Base-by-base conservation (phyloP, 2,329 filamentous ascomycete genomes). In the Alternaria novae-zelandiae region DNA sequence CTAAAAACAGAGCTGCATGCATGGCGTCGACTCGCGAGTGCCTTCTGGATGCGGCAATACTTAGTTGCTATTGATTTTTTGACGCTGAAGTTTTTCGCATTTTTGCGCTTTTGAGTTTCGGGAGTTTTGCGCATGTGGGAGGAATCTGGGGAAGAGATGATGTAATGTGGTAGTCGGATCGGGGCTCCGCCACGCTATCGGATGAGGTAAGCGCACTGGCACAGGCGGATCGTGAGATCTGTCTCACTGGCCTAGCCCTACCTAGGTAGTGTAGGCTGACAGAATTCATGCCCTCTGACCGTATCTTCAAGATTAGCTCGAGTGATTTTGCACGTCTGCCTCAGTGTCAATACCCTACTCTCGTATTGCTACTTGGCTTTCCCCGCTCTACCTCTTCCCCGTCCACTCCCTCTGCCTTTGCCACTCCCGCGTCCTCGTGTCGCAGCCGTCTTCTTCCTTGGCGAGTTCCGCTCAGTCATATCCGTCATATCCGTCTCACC, bases 401-500 rank as follows among this genome's bases (percentile, higher is more conserved):
- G 44, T 45, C 57, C 70, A 46, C 57, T 59, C 20, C 59, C 56
- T 56, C 62, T 55, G 17, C n/a, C 59, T 54, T 44, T 59, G 30
- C 44, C 61, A 12, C 53, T 57, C 44, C 54, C 56, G 15, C 54
- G 28, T 41, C 63, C 55, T 49, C 43, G 49, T 36, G 30, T 50
- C 15, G 36, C 47, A 30, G 17, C 15, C 36, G 36, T 43, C 15
- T 54, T 55, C 56, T 71, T 70, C 57, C 66, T 70, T 20, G 69
- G 70, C 45, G 72, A 74, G 11, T 64, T 55, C 13, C 67, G 66
- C 46, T 72, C 70, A 15, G 69, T 70, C 50, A 71, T 53, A 59
- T 75, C 72, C 7, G 71, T 70, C 44, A 72, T 59, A 69, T 79
- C 77, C 9, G 77, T 79, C 63, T 78, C 77, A 13, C 68, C 75